These are phyloP conservation scores for Aschersonia sp. DNA, from an alignment of 2,329 filamentous ascomycete genomes.

Conservation along the genomic window DNA sequence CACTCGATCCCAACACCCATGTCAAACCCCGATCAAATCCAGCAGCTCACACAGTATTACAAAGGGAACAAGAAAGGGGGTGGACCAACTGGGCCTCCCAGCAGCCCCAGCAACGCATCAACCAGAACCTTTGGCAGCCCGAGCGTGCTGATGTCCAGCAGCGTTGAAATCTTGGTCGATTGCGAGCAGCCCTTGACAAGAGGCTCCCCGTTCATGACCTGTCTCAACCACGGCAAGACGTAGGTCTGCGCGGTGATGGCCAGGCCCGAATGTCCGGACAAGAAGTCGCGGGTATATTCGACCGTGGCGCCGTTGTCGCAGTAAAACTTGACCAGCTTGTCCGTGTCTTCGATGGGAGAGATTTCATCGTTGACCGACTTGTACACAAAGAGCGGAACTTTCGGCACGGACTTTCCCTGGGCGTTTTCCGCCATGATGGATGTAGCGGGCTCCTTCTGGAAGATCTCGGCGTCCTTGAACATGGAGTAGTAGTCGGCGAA, in stretches of 20 bases:
- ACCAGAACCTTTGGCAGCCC: background rate
- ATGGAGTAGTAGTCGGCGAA: background rate
- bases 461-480: background rate
- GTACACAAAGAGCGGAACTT: background rate
- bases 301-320: slow-evolving; percentile 1
- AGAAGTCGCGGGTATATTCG: background rate
- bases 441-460: background rate
- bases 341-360: background rate
- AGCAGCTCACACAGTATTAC: too few species aligned
- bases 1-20: too few species aligned
- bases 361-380: slow-evolving; percentile 2
- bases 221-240: background rate
- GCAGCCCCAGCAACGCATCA: background rate
- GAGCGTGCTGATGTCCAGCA: background rate
- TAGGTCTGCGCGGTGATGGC: background rate
- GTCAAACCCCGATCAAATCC: too few species aligned
- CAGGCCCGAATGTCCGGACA: background rate
- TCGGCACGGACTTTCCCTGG: background rate
- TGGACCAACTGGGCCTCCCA: background rate
- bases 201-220: background rate
- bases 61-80: background rate
- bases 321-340: background rate
- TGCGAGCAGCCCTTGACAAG: background rate
- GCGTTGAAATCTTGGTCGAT: background rate
- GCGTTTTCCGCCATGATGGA: background rate